phyloP scores from a whole-genome alignment of 805 yeast species.

The Dipodascus albidus region DNA sequence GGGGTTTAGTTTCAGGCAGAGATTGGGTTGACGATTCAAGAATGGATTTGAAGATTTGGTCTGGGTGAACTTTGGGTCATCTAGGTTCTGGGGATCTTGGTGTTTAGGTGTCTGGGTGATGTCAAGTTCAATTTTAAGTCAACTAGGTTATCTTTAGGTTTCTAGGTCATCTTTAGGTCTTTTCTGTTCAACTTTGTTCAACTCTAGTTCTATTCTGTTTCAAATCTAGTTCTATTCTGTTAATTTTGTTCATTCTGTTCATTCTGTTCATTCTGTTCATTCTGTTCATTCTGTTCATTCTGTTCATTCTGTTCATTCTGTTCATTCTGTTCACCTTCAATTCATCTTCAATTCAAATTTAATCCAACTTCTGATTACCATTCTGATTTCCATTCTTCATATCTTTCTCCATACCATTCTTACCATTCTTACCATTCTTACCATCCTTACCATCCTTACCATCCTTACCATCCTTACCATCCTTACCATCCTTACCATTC shows the following conservation, averaged over 20 bases:
- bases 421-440: neutral
- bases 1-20: neutral
- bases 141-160: too few species aligned
- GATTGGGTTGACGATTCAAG: neutral
- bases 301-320: neutral
- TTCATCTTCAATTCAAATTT: too few species aligned
- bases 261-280: neutral
- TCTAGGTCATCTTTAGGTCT: too few species aligned
- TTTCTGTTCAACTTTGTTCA: neutral
- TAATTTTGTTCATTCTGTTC: neutral
- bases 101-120: too few species aligned
- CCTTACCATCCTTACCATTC: neutral
- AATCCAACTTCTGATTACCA: too few species aligned
- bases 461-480: neutral
- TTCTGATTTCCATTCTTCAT: too few species aligned
- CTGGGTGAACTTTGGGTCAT: too few species aligned
- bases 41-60: neutral
- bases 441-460: neutral
- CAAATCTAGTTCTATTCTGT: neutral
- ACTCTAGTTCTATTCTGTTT: neutral
- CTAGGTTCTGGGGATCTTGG: too few species aligned
- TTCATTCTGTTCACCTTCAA: too few species aligned
- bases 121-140: too few species aligned
- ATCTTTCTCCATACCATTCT: neutral
- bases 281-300: neutral